phyloP scores from a whole-genome alignment of 179 eudicot species.

The Spinacia oleracea region DNA sequence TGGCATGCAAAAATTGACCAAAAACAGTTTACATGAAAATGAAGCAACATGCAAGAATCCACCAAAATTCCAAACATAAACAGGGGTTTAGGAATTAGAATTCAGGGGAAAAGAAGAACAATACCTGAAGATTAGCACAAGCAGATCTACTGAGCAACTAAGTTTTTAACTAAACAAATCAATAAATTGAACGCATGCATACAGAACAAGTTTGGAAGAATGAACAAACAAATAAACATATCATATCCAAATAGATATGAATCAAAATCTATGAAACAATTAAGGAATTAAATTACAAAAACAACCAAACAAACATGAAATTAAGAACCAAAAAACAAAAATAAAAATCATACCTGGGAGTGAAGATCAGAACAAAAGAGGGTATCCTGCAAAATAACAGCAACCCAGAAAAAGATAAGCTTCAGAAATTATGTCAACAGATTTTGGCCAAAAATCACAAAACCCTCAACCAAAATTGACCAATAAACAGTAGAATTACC shows the following conservation, averaged over 20 bases:
- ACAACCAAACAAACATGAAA: not conserved
- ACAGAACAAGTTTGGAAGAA: not conserved
- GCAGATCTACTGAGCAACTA: slow-evolving; percentile 5
- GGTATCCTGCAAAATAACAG: slow-evolving; percentile 28
- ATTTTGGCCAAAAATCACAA: slow-evolving; percentile 9
- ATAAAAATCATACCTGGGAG: not conserved
- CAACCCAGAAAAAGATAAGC: slow-evolving; percentile 27
- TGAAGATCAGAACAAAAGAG: not conserved
- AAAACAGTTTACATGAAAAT: not conserved
- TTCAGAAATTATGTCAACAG: slow-evolving; percentile 18
- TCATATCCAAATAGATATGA: not conserved
- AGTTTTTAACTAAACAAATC: not conserved
- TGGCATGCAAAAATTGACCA: not conserved
- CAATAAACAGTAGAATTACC: slow-evolving; percentile 20
- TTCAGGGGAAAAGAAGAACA: not conserved
- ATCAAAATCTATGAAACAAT: not conserved
- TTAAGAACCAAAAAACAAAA: not conserved
- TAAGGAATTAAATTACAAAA: not conserved
- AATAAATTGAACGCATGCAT: not conserved
- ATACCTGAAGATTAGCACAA: not conserved
- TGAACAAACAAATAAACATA: slow-evolving; percentile 1
- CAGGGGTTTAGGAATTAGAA: too few species aligned
- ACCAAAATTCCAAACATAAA: not conserved
- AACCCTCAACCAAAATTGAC: slow-evolving; percentile 33
- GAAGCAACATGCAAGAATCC: not conserved